Conservation (phyloP, 768 basidiomycete genomes). For the Gyrodon lividus region DNA sequence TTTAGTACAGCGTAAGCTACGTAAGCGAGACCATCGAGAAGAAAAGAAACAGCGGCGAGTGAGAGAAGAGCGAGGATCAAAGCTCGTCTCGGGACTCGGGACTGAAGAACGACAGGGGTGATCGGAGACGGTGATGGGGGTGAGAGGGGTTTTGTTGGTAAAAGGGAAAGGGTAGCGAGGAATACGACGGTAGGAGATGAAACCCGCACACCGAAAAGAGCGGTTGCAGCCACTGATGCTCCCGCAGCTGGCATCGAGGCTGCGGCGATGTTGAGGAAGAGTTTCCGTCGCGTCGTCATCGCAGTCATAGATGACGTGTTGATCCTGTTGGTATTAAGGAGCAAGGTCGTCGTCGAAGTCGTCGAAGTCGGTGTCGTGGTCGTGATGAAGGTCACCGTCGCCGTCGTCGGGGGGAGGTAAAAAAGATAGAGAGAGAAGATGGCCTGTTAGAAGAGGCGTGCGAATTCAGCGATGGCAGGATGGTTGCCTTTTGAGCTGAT, state of each 20-base stretch:
- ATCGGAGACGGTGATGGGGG: slow-evolving; percentile 57
- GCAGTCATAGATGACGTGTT: neutral
- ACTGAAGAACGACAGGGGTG: slow-evolving; percentile 73
- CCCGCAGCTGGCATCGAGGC: slow-evolving; percentile 24
- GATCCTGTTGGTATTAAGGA: neutral
- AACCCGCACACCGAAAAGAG: slow-evolving; percentile 59
- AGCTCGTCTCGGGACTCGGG: slow-evolving; percentile 69
- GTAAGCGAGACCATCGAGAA: slow-evolving; percentile 76
- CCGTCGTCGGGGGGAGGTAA: slow-evolving; percentile 32
- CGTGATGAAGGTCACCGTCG: slow-evolving; percentile 13
- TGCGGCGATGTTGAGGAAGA: slow-evolving; percentile 20
- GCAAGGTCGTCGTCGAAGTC: slow-evolving; percentile 5
- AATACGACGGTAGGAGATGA: slow-evolving; percentile 68
- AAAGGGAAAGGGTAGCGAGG: slow-evolving; percentile 58
- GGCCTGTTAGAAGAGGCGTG: slow-evolving; percentile 28
- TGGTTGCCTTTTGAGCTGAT: slow-evolving; percentile 32
- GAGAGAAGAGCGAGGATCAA: slow-evolving; percentile 73
- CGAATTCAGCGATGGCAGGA: slow-evolving; percentile 23
- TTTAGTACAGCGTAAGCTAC: slow-evolving; percentile 62
- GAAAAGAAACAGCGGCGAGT: slow-evolving; percentile 66
- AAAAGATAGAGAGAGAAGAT: slow-evolving; percentile 23
- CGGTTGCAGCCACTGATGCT: slow-evolving; percentile 24
- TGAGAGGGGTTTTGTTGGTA: slow-evolving; percentile 46
- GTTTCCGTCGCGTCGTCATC: slow-evolving; percentile 27
- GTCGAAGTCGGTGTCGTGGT: neutral